A percentile compares a stretch with the other conserved stretches of the same genome.
Conservation (phyloP, 2,329 filamentous ascomycete genomes). For the Clarireedia hainanense region DNA sequence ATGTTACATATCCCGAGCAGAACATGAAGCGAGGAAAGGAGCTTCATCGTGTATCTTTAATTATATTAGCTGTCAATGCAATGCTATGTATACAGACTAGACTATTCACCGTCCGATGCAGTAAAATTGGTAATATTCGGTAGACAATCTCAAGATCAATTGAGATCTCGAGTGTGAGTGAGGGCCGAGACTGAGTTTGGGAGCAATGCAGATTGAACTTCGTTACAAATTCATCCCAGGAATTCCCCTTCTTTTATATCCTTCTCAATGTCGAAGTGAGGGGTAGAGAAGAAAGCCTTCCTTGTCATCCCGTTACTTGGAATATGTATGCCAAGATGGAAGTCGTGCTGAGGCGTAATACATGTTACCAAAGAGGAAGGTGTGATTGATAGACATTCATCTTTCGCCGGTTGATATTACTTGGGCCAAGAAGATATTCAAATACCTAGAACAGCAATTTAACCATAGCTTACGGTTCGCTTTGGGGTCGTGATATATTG, state of each 20-base stretch:
- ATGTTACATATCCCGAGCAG: constrained; percentile 5
- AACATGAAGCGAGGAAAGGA: neutral
- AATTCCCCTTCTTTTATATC: neutral
- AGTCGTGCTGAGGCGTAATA: neutral
- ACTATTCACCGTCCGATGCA: neutral
- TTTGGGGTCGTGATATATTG: neutral
- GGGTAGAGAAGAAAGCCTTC: neutral
- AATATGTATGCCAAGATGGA: neutral
- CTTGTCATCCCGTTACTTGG: neutral
- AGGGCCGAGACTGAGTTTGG: too few species aligned
- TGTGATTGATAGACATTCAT: neutral
- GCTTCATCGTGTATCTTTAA: constrained; percentile 4
- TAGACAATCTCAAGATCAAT: too few species aligned
- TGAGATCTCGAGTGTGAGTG: too few species aligned
- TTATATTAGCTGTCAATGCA: neutral
- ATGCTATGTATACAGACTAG: neutral
- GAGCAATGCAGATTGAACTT: neutral
- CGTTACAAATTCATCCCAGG: neutral
- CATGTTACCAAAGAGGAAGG: neutral
- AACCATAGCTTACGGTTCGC: too few species aligned
- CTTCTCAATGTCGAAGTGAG: neutral
- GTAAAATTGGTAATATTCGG: too few species aligned
- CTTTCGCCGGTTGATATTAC: too few species aligned
- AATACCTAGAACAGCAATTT: too few species aligned
- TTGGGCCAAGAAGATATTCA: too few species aligned